Conservation (phyloP, 2,329 filamentous ascomycete genomes). For the Allantophomopsis cytisporea region DNA sequence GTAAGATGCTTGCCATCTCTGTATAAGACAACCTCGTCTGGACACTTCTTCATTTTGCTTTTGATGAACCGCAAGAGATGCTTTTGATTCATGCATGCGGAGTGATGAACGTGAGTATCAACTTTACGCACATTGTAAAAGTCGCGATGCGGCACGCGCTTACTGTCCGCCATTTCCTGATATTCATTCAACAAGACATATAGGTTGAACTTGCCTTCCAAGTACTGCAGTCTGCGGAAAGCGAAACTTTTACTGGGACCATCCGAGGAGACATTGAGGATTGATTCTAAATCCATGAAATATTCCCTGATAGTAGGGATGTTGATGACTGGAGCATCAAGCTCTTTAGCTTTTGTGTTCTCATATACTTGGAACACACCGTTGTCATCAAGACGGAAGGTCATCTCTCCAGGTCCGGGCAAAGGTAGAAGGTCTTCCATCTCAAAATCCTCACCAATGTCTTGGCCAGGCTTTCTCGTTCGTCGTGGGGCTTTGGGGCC, state of each 20-base stretch:
- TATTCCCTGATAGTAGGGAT: conserved; percentile 93
- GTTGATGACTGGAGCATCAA: conserved; percentile 56
- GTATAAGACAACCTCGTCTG: conserved; percentile 84
- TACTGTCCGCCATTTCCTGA: conserved; percentile 94
- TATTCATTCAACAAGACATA: conserved; percentile 92
- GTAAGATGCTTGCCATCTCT: conserved; percentile 89
- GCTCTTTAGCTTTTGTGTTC: conserved; percentile 43
- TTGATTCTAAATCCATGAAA: conserved; percentile 84
- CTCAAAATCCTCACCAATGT: conserved; percentile 87
- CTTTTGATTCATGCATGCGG: conserved; percentile 99
- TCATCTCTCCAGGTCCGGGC: conserved; percentile 56
- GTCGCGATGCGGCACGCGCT: conserved; percentile 92
- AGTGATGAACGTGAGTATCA: conserved; percentile 97
- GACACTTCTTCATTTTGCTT: conserved; percentile 98
- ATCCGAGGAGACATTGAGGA: conserved; percentile 83
- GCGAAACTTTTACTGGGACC: conserved; percentile 96
- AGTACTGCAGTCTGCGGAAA: conserved; percentile 83
- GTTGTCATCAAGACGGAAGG: conserved; percentile 65
- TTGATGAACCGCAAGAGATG: conserved; percentile 97
- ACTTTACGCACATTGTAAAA: conserved; percentile 99
- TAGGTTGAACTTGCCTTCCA: conserved; percentile 94
- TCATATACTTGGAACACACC: conserved; percentile 92
- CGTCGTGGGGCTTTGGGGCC: conserved; percentile 27
- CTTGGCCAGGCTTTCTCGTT: conserved; percentile 71
- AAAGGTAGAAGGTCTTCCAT: conserved; percentile 66